phyloP scores from a whole-genome alignment of 805 yeast species.

The Metschnikowia lachancei region DNA sequence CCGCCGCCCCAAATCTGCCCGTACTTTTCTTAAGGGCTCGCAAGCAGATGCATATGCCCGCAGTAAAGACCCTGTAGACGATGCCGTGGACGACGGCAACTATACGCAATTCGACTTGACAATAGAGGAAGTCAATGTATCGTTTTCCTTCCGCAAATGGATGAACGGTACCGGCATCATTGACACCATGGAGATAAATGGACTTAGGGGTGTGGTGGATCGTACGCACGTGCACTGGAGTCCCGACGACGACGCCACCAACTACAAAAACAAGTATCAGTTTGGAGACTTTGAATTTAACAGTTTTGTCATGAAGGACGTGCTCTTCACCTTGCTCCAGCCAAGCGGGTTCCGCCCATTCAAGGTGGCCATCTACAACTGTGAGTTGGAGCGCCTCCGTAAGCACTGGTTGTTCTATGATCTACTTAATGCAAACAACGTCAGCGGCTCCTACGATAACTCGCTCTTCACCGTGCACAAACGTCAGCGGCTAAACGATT shows the following conservation, averaged over 20 bases:
- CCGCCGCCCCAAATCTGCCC: slow-evolving; percentile 64
- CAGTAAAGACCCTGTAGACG: slow-evolving; percentile 27
- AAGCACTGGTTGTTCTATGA: slow-evolving; percentile 95
- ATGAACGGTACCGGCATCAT: slow-evolving; percentile 85
- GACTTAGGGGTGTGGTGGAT: slow-evolving; percentile 90
- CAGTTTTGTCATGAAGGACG: slow-evolving; percentile 78
- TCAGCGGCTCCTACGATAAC: slow-evolving; percentile 90
- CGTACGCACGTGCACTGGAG: slow-evolving; percentile 84
- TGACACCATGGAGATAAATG: slow-evolving; percentile 70
- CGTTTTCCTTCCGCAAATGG: slow-evolving; percentile 83
- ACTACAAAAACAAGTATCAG: slow-evolving; percentile 65
- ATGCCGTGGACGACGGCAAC: slow-evolving; percentile 73
- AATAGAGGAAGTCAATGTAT: slow-evolving; percentile 77
- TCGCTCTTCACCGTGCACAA: slow-evolving; percentile 90
- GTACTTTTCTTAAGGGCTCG: slow-evolving; percentile 64
- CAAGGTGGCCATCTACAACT: slow-evolving; percentile 81
- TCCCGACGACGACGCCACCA: slow-evolving; percentile 76
- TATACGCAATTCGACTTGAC: slow-evolving; percentile 94
- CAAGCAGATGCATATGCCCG: slow-evolving; percentile 68
- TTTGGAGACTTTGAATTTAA: slow-evolving; percentile 95
- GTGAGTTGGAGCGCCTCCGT: slow-evolving; percentile 74
- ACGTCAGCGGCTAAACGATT: slow-evolving; percentile 57
- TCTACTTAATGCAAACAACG: slow-evolving; percentile 73
- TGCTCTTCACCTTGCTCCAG: slow-evolving; percentile 74
- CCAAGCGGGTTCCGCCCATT: slow-evolving; percentile 82